A percentile compares a stretch with the other conserved stretches of the same genome.
These are phyloP conservation scores for Rubia balearica DNA, from an alignment of 305 asterid genomes.

Conservation along the genomic window DNA sequence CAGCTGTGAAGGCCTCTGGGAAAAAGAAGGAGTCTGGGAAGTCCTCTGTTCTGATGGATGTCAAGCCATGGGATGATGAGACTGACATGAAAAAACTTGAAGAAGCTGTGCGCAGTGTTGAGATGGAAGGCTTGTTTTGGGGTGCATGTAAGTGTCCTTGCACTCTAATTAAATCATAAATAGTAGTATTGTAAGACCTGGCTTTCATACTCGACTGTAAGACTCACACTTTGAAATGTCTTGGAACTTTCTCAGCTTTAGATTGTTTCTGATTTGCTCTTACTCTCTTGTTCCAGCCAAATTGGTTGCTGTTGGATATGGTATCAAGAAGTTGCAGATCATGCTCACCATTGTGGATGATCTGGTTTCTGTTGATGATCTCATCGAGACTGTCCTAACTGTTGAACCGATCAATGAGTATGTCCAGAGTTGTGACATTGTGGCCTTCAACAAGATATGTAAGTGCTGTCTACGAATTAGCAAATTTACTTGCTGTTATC, in stretches of 20 bases:
- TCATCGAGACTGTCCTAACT: constrained; percentile 52
- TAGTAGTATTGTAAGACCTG: not conserved
- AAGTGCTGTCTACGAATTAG: constrained; percentile 20
- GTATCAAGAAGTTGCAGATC: constrained; percentile 77
- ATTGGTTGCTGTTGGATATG: constrained; percentile 78
- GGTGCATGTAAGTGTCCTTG: constrained; percentile 62
- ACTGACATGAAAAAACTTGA: constrained; percentile 79
- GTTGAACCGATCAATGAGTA: constrained; percentile 57
- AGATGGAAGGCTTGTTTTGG: constrained; percentile 73
- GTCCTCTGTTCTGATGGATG: constrained; percentile 12
- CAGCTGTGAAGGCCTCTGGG: constrained; percentile 67
- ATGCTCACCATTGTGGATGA: constrained; percentile 84
- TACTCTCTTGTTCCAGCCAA: constrained; percentile 38
- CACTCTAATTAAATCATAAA: not conserved
- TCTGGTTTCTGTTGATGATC: constrained; percentile 57
- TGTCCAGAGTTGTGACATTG: constrained; percentile 78
- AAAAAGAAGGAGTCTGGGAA: constrained; percentile 54
- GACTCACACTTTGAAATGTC: not conserved
- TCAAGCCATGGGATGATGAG: constrained; percentile 14
- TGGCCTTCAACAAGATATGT: constrained; percentile 82
- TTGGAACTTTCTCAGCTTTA: not conserved
- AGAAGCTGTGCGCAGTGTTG: constrained; percentile 70
- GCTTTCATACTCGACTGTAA: not conserved
- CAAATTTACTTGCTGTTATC: not conserved
- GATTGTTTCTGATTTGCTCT: constrained; percentile 5